Percentiles rank a stretch among this genome's conserved stretches.
phyloP scores from a whole-genome alignment of 2,329 filamentous ascomycete genomes.

The Epichloe gansuensis region DNA sequence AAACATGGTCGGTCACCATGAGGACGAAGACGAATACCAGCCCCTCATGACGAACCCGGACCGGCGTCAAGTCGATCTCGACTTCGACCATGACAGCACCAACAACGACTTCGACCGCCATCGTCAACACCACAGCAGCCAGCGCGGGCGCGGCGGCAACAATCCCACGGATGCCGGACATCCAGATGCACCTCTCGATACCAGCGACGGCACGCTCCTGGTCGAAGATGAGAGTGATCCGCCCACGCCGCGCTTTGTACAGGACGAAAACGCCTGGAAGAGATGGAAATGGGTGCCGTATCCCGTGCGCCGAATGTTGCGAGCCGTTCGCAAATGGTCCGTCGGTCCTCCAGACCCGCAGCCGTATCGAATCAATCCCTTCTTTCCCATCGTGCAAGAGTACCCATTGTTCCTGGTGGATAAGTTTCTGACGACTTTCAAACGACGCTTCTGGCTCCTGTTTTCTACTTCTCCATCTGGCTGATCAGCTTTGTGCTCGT shows the following conservation, averaged over 20 bases:
- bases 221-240: conserved; percentile 30
- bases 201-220: conserved; percentile 25
- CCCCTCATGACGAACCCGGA: conserved; percentile 27
- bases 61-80: conserved; percentile 17
- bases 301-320: conserved; percentile 34
- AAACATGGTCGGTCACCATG: conserved; percentile 20
- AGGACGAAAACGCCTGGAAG: conserved; percentile 37
- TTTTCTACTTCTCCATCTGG: conserved; percentile 55
- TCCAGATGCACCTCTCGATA: conserved; percentile 31
- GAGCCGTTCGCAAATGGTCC: conserved; percentile 35
- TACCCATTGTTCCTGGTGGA: conserved; percentile 54
- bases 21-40: conserved; percentile 24
- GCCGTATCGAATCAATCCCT: conserved; percentile 36
- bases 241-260: conserved; percentile 48
- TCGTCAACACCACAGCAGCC: conserved; percentile 1
- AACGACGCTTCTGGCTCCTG: conserved; percentile 47
- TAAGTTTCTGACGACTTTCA: conserved; percentile 44
- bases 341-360: conserved; percentile 43
- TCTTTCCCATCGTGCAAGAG: conserved; percentile 56
- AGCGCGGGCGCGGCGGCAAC: conserved; percentile 5
- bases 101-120: not conserved
- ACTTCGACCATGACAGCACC: conserved; percentile 9
- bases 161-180: conserved; percentile 16
- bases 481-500: conserved; percentile 57
- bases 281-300: conserved; percentile 48